Evolutionary conservation across 805 yeast genomes (phyloP), one percentile per base, ranked within the genome.

Genomic region (Candida sphagnicola): DNA sequence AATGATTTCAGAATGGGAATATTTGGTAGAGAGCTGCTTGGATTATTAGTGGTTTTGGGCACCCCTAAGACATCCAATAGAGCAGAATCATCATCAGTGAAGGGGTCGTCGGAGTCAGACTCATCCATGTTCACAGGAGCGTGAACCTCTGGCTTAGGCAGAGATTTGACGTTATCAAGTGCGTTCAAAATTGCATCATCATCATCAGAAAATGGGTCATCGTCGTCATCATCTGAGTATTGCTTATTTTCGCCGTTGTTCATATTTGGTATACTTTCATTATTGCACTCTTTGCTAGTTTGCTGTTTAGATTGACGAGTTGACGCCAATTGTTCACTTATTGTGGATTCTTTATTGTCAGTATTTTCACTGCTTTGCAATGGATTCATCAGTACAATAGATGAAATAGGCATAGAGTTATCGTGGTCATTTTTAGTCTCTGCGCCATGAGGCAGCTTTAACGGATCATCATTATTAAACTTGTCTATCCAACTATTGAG

Each of bases 161-260:
- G 11, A 4, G 18, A 16, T 23, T 25, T 6, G 5, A n/a, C 28
- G 4, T 6, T n/a, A 13, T 32, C 38, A 11, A 47, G 11, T 4
- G 49, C 51, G 5, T 43, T 44, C 24, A 49, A 29, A 6, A 52
- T 8, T 18, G 44, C 53, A 2, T 42, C 43, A 24, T 61, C 66
- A 38, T 61, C 65, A 38, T 61, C 65, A 10, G 61, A 55, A 31
- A 57, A 57, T 2, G 60, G 58, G 41, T 58, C 60, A 16, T 16
- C 25, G 8, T 31, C 35, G 17, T 51, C 55, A 3, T 21, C 25
- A 21, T 21, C 25, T n/a, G n/a, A n/a, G n/a, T n/a, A n/a, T 21
- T 6, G 24, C 10, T 21, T 10, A 21, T 21, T 21, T 6, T 21
- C 24, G 10, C 24, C 10, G 24, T 21, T 21, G 24, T 6, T 6